These are phyloP conservation scores for Ambispora gerdemannii DNA, from an alignment of 192 early-diverging fungal genomes.

Conservation along the genomic window DNA sequence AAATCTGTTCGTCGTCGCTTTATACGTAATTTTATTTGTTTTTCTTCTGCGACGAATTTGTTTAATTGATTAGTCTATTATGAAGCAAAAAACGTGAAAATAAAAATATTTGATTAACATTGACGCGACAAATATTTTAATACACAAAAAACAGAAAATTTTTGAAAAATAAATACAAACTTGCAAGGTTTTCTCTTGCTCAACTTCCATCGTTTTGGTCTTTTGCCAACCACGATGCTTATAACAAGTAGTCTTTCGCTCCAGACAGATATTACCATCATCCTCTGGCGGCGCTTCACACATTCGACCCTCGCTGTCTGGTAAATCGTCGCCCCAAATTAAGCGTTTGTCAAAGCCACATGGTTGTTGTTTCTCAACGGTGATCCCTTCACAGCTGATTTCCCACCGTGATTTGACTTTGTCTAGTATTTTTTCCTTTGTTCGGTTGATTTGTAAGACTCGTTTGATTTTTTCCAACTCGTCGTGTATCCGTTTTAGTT, in stretches of 20 bases:
- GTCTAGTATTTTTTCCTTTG: conserved; percentile 29
- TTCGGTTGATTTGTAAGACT: conserved; percentile 34
- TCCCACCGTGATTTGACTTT: not conserved
- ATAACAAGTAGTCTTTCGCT: conserved; percentile 39
- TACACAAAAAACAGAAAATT: not conserved
- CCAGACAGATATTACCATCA: conserved; percentile 36
- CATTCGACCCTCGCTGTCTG: not conserved
- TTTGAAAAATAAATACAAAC: conserved; percentile 16
- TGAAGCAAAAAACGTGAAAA: conserved; percentile 5
- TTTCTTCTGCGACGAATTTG: conserved; percentile 36
- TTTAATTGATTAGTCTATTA: conserved; percentile 35
- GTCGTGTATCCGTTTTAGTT: conserved; percentile 31
- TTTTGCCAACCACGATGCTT: conserved; percentile 51
- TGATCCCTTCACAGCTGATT: conserved; percentile 1
- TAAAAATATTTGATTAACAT: not conserved
- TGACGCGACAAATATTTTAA: conserved; percentile 16
- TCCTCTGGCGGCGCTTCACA: not conserved
- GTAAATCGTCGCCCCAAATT: not conserved
- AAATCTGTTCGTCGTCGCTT: conserved; percentile 44
- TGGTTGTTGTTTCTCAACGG: not conserved
- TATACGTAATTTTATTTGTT: conserved; percentile 48
- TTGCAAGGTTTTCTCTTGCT: conserved; percentile 40
- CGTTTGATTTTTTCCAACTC: conserved; percentile 29
- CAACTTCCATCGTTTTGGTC: conserved; percentile 41
- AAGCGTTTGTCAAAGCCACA: conserved; percentile 12